Base-by-base conservation (phyloP, 2,329 filamentous ascomycete species). In the Phoma herbarum region DNA sequence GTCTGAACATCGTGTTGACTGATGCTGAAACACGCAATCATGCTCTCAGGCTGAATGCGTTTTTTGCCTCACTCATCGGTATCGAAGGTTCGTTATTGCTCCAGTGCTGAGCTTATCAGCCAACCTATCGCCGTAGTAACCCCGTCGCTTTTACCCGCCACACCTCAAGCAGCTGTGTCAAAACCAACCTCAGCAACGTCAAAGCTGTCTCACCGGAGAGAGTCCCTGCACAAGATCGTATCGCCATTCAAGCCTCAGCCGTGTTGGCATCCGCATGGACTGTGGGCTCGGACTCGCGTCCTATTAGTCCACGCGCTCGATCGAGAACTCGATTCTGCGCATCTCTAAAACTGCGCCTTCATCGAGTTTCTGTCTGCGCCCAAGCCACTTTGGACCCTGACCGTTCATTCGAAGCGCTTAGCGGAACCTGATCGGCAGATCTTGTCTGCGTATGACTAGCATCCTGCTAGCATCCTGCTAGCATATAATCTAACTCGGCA, bases 371-470 rank as follows among this genome's bases (percentile, higher is more conserved):
- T 28, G n/a, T 46, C 7, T 39, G 31, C 41, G 50, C 26, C 39
- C 45, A 54, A 59, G 56, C 50, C 56, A 54, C 44, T 54, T 54
- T 47, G 46, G 43, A 53, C 33, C 33, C 39, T 28, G 50, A 59
- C 56, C 45, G 45, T 50, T 51, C 33, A 54, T 46, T 33, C 11
- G 31, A 29, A 16, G 31, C 28, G 48, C 39, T 25, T 28, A 39
- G 43, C 43, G 23, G 5, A 26, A 12, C 8, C 3, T 48, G 43
- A 39, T 43, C 42, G 43, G 16, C 37, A 16, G 20, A 37, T 28
- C 33, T 52, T 52, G 29, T 11, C 54, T 26, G 9, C 18, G 14
- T 12, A 28, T 2, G 26, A 42, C n/a, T 51, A 51, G 42, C 2
- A 33, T 22, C n/a, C 48, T 57, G 16, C 2, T 31, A n/a, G 9